phyloP scores from a whole-genome alignment of 73 alveolate species.

The Breviolum minutum region DNA sequence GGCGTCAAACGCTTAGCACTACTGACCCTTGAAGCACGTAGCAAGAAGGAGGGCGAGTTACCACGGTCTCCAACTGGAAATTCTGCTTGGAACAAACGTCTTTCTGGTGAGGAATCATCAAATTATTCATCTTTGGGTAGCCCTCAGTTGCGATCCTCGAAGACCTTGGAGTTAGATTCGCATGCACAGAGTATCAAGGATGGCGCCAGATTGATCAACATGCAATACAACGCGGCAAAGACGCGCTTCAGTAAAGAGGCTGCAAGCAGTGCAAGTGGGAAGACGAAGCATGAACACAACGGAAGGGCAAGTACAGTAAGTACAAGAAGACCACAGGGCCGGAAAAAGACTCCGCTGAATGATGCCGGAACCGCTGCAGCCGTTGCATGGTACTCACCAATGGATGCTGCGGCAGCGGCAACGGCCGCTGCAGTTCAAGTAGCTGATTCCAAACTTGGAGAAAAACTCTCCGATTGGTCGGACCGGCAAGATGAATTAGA shows the following conservation, averaged over 20 bases:
- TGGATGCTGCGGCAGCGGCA: constrained; percentile 74
- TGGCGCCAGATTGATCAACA: constrained; percentile 63
- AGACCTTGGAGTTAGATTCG: constrained; percentile 4
- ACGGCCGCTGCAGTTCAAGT: constrained; percentile 36
- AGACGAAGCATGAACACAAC: neutral
- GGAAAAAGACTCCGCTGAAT: neutral
- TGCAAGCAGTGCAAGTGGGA: neutral
- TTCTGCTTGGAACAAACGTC: constrained; percentile 18
- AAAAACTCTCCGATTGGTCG: neutral
- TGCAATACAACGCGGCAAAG: constrained; percentile 12
- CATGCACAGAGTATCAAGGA: constrained; percentile 14
- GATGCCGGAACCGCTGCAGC: constrained; percentile 54
- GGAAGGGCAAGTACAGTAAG: neutral
- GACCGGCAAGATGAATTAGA: constrained; percentile 43
- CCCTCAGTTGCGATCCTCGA: neutral
- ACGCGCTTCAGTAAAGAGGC: neutral
- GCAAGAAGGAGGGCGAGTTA: neutral
- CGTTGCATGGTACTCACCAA: constrained; percentile 49
- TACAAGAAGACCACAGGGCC: neutral
- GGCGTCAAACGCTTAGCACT: constrained; percentile 53
- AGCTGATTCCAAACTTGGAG: constrained; percentile 10
- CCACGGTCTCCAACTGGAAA: neutral
- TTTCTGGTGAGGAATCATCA: neutral
- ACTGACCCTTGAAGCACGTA: neutral
- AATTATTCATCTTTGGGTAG: neutral